Percentiles rank a stretch among this genome's conserved stretches.
Evolutionary conservation across 139 green algal species (phyloP).

Genomic region (Volvox reticuliferus): DNA sequence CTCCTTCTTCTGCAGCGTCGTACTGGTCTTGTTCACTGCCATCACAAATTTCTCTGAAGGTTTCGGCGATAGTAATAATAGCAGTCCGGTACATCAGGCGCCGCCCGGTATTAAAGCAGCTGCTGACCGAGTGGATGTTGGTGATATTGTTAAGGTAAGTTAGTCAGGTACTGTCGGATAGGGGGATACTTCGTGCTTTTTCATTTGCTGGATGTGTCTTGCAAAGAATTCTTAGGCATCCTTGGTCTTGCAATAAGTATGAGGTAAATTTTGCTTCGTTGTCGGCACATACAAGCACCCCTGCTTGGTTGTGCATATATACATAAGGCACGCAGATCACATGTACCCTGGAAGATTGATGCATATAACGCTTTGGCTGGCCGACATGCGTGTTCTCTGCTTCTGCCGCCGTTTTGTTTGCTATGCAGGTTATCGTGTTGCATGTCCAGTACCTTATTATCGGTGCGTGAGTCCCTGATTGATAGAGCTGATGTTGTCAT

Average conservation of each 20-base stretch:
- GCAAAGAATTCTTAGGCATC: not conserved
- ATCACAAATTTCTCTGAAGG: conserved; percentile 3
- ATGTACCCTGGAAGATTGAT: not conserved
- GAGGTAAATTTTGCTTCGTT: not conserved
- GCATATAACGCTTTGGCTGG: not conserved
- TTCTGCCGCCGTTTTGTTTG: no score
- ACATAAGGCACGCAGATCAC: no score
- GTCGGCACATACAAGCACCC: not conserved
- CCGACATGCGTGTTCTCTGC: not conserved
- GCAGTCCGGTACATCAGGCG: not conserved
- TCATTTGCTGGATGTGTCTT: not conserved
- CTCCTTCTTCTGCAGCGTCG: conserved; percentile 4
- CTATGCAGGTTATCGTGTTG: conserved; percentile 18
- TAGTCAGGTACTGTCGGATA: not conserved
- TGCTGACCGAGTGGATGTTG: conserved; percentile 9
- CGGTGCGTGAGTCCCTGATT: not conserved
- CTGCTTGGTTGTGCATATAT: not conserved
- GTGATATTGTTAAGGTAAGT: conserved; percentile 8
- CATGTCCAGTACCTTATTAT: conserved; percentile 48
- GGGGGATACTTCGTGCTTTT: not conserved
- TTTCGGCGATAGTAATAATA: not conserved
- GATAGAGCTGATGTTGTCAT: no score
- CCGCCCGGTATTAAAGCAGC: no score
- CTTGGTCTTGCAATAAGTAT: not conserved
- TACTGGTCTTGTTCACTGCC: conserved; percentile 28